These are phyloP conservation scores for Monilinia fructigena DNA, from an alignment of 2,329 filamentous ascomycete species.

Conservation along the genomic window DNA sequence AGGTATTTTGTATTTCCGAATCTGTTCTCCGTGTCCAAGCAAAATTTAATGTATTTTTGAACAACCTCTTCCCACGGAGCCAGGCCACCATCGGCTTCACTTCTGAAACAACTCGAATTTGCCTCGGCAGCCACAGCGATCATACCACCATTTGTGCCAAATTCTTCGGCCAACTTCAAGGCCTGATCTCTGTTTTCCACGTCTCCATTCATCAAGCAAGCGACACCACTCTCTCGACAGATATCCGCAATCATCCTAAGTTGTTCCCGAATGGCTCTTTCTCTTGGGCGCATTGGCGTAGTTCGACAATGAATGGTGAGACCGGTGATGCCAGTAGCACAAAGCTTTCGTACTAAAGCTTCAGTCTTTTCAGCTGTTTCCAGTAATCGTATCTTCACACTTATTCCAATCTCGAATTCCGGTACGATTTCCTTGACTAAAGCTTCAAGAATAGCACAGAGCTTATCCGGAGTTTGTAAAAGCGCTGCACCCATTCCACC, in stretches of 20 bases:
- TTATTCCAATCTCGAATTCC: slow-evolving; percentile 85
- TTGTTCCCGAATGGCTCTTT: slow-evolving; percentile 82
- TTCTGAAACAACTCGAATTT: slow-evolving; percentile 84
- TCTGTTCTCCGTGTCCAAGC: slow-evolving; percentile 78
- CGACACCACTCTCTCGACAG: slow-evolving; percentile 81
- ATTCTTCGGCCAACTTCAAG: slow-evolving; percentile 69
- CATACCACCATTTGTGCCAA: slow-evolving; percentile 91
- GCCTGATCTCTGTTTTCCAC: slow-evolving; percentile 75
- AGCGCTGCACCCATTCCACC: slow-evolving; percentile 96
- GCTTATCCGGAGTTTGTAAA: slow-evolving; percentile 76
- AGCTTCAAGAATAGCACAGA: slow-evolving; percentile 79
- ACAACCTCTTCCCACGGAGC: slow-evolving; percentile 76
- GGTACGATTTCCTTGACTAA: slow-evolving; percentile 76
- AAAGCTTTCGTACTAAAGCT: slow-evolving; percentile 72
- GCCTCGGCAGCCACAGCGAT: slow-evolving; percentile 90
- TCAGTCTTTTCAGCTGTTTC: slow-evolving; percentile 75
- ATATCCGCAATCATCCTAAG: slow-evolving; percentile 78
- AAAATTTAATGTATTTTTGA: slow-evolving; percentile 68
- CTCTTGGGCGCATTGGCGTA: slow-evolving; percentile 88
- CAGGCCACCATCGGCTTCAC: slow-evolving; percentile 65
- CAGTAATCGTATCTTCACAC: slow-evolving; percentile 91
- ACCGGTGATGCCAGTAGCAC: slow-evolving; percentile 84
- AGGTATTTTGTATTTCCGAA: slow-evolving; percentile 93
- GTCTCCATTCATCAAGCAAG: slow-evolving; percentile 95
- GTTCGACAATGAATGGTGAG: slow-evolving; percentile 95